A percentile compares a stretch with the other conserved stretches of the same genome.
phyloP scores from a whole-genome alignment of 306 rosid species.

The Ziziphus jujuba region DNA sequence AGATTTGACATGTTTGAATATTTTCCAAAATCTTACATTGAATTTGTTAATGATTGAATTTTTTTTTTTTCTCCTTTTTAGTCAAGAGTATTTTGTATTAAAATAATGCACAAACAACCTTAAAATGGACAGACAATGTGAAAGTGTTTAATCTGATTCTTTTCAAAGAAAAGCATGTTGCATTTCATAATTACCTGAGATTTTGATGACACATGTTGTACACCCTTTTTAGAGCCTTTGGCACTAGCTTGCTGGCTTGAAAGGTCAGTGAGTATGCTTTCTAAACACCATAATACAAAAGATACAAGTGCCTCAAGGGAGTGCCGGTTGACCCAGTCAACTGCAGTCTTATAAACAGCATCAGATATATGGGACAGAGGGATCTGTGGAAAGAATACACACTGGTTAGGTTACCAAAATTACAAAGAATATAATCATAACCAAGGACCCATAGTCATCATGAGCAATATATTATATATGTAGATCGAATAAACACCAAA shows the following conservation, averaged over 20 bases:
- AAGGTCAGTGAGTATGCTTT: slow-evolving; percentile 69
- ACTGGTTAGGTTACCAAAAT: slow-evolving; percentile 6
- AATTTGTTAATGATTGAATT: no score
- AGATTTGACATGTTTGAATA: no score
- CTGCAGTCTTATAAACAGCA: slow-evolving; percentile 66
- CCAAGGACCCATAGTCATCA: neutral
- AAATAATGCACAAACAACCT: neutral
- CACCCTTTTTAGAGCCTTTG: slow-evolving; percentile 75
- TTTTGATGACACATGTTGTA: slow-evolving; percentile 61
- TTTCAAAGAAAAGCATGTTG: neutral
- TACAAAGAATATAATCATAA: neutral
- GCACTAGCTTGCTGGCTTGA: slow-evolving; percentile 54
- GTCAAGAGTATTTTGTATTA: no score
- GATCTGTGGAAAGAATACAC: slow-evolving; percentile 41
- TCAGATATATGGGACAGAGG: slow-evolving; percentile 79
- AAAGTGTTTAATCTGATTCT: neutral
- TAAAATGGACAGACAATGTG: neutral
- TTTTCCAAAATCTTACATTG: no score
- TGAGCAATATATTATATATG: no score
- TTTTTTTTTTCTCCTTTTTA: no score
- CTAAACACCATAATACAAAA: slow-evolving; percentile 67
- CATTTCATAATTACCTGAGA: slow-evolving; percentile 63
- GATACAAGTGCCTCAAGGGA: slow-evolving; percentile 63
- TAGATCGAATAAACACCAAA: neutral
- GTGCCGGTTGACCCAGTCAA: slow-evolving; percentile 70